phyloP scores from a whole-genome alignment of 257 asterid genomes.

The Solanum pimpinellifolium region DNA sequence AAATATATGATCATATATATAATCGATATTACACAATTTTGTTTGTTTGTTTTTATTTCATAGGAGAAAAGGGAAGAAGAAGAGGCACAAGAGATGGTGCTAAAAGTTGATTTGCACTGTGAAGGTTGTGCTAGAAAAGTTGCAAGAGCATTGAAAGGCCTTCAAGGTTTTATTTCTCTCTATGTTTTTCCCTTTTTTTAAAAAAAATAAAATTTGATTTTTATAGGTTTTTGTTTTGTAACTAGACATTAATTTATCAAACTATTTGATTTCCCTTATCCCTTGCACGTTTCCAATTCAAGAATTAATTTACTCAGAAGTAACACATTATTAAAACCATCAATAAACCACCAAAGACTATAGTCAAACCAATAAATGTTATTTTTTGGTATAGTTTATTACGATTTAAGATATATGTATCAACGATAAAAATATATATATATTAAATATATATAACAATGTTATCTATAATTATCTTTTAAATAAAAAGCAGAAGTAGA shows the following conservation, averaged over 20 bases:
- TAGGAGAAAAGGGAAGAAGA: constrained; percentile 30
- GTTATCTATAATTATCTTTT: not conserved
- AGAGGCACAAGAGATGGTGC: constrained; percentile 37
- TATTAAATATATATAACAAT: not conserved
- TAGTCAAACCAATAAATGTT: not conserved
- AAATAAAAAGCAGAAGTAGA: constrained; percentile 44
- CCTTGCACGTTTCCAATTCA: not conserved
- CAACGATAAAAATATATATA: not conserved
- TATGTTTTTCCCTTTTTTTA: not conserved
- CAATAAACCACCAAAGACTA: not conserved
- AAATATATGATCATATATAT: not conserved
- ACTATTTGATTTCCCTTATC: not conserved
- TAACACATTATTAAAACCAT: not conserved
- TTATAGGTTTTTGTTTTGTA: not conserved
- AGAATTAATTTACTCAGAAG: not conserved
- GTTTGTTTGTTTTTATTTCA: not conserved
- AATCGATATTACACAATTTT: not conserved
- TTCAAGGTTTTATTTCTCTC: constrained; percentile 30
- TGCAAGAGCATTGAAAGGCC: constrained; percentile 54
- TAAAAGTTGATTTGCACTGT: constrained; percentile 86
- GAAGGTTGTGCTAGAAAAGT: constrained; percentile 90
- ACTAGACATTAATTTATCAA: not conserved
- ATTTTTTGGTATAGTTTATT: not conserved
- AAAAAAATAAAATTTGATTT: not conserved
- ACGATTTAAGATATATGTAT: not conserved